Base-by-base conservation (phyloP, 495 filamentous ascomycete genomes). In the Aspergillus leporis region DNA sequence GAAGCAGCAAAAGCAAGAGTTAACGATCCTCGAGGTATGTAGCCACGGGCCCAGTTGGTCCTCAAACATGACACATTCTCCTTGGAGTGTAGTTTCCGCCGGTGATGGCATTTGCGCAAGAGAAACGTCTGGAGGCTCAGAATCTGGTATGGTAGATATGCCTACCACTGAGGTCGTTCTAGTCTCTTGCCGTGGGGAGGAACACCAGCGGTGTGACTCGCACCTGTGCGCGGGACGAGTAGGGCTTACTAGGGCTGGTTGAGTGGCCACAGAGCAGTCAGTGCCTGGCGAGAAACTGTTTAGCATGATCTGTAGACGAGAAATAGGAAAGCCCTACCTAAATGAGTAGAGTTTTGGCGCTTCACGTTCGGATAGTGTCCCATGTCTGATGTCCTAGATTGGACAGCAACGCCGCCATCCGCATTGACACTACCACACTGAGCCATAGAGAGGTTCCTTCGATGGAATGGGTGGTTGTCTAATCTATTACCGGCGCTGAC, bases 391-490 rank as follows among this genome's bases (percentile, higher is more conserved):
- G 9, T 21, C 10, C 32, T 25, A 55, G 21, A 14, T 19, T 22
- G 18, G 13, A 7, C 18, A 49, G 14, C 30, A 5, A 14, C 28
- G 45, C 3, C 36, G 12, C 36, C n/a, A 21, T 40, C 49, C 16
- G 56, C 19, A 13, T 55, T 18, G 31, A 57, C 13, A 18, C 43
- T 28, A n/a, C 53, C 62, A 28, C 25, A 43, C 7, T 54, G 63
- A 9, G 70, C 66, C 31, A 61, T 8, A 16, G 70, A 59, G 28
- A 72, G 61, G 36, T 47, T 62, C 53, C 54, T 56, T 30, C 56
- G 65, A 55, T 75, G 70, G 41, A 77, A 78, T 4, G 72, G 70
- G 46, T 78, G 75, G 16, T 72, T 66, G 3, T 76, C 61, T 32
- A 75, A 48, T 32, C 60, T 53, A 25, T 66, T 66, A 19, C 55